Percentiles rank a stretch among this genome's conserved stretches.
Conservation (phyloP, 345 rosid species). For the Schrenkiella parvula region DNA sequence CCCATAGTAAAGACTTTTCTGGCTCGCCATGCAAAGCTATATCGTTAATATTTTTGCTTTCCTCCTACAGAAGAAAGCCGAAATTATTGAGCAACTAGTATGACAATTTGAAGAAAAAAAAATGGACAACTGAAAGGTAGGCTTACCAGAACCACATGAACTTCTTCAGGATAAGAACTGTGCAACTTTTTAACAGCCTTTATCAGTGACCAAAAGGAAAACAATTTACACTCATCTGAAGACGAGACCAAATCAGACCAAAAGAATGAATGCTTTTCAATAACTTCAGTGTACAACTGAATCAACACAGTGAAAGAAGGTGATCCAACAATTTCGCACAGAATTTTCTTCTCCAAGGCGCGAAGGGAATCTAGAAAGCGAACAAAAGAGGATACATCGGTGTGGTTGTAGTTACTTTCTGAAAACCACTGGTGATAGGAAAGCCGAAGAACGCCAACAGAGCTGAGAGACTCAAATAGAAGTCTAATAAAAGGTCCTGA, state of each 20-base stretch:
- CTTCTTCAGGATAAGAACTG: constrained; percentile 47
- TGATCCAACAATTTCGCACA: constrained; percentile 51
- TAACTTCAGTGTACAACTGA: constrained; percentile 47
- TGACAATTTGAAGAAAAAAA: not conserved
- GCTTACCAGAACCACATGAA: constrained; percentile 54
- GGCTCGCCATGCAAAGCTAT: constrained; percentile 39
- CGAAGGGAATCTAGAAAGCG: constrained; percentile 55
- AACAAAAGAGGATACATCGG: constrained; percentile 35
- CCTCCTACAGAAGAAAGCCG: constrained; percentile 39
- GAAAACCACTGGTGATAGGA: constrained; percentile 68
- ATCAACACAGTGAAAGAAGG: constrained; percentile 43
- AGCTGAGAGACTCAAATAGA: constrained; percentile 55
- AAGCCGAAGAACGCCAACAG: constrained; percentile 55
- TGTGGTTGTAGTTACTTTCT: constrained; percentile 43
- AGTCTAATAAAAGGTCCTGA: constrained; percentile 23
- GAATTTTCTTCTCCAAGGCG: constrained; percentile 53
- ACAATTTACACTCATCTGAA: constrained; percentile 40
- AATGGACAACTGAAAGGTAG: constrained; percentile 1
- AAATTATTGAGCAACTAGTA: constrained; percentile 9
- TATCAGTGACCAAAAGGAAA: constrained; percentile 64
- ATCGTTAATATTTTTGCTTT: constrained; percentile 46
- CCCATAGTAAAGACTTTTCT: constrained; percentile 77
- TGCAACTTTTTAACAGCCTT: constrained; percentile 56
- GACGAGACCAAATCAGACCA: constrained; percentile 58
- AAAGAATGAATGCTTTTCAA: constrained; percentile 60